phyloP scores from a whole-genome alignment of 106 monocot species.

The Acorus gramineus region DNA sequence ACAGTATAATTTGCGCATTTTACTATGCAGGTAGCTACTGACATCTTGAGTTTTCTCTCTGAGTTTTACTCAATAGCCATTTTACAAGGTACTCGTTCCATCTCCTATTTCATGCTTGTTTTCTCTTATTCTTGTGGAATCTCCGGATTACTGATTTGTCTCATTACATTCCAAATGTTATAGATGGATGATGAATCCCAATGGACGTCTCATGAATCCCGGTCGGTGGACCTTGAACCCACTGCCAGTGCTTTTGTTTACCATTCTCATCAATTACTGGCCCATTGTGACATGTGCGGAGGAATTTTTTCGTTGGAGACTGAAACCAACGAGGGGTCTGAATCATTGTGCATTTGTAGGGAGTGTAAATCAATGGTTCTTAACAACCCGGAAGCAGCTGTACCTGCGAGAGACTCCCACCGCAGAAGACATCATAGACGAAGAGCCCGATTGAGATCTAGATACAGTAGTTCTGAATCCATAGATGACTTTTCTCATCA shows the following conservation, averaged over 20 bases:
- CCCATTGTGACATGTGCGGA: slow-evolving; percentile 64
- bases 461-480: slow-evolving; percentile 41
- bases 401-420: slow-evolving; percentile 16
- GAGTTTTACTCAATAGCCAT: no score
- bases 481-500: slow-evolving; percentile 57
- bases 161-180: not conserved
- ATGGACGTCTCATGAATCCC: not conserved
- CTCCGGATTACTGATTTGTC: no score
- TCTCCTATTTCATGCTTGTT: no score
- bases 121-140: no score
- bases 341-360: slow-evolving; percentile 56
- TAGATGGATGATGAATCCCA: slow-evolving; percentile 5
- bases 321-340: slow-evolving; percentile 33
- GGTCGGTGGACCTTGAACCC: not conserved
- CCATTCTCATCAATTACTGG: slow-evolving; percentile 11
- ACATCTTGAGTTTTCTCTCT: no score
- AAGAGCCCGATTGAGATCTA: not conserved
- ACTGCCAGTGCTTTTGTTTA: not conserved
- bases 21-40: no score
- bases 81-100: no score
- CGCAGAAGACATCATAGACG: slow-evolving; percentile 24
- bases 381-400: slow-evolving; percentile 24
- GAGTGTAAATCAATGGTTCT: slow-evolving; percentile 62
- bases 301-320: slow-evolving; percentile 31
- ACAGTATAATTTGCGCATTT: no score